phyloP scores from a whole-genome alignment of 75 land plant species.

The Chamaecyparis obtusa region DNA sequence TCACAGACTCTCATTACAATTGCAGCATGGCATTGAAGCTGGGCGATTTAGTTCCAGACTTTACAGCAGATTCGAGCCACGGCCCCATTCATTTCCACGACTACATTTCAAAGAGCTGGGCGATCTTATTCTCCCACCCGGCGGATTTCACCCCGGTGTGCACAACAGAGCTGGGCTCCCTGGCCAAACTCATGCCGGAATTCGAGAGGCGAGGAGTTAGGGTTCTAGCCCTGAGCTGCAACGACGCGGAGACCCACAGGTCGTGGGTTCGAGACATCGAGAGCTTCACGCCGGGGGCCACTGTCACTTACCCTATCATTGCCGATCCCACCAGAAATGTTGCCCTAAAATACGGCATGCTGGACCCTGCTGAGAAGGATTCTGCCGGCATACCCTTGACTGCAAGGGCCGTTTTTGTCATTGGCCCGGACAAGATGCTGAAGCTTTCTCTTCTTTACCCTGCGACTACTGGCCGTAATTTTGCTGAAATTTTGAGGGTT shows the following conservation, averaged over 20 bases:
- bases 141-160: conserved; percentile 62
- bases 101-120: conserved; percentile 41
- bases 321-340: conserved; percentile 42
- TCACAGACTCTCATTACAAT: background rate
- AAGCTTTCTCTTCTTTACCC: conserved; percentile 54
- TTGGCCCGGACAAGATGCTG: conserved; percentile 48
- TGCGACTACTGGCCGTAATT: conserved; percentile 56
- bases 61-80: conserved; percentile 41
- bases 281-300: conserved; percentile 21
- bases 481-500: conserved; percentile 41
- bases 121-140: conserved; percentile 53
- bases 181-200: conserved; percentile 39
- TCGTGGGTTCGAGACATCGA: conserved; percentile 51
- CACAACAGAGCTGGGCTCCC: conserved; percentile 50
- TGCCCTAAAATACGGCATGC: conserved; percentile 43
- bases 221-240: conserved; percentile 56
- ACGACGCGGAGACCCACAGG: conserved; percentile 43
- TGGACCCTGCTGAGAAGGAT: conserved; percentile 50
- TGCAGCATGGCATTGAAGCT: conserved; percentile 36
- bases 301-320: conserved; percentile 37
- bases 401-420: conserved; percentile 39
- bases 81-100: conserved; percentile 34
- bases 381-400: conserved; percentile 36
- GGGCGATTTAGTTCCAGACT: conserved; percentile 47
- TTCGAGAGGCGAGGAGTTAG: conserved; percentile 44